Percentiles rank a stretch among this genome's conserved stretches.
phyloP scores from a whole-genome alignment of 106 monocot genomes.

The Xerophyta viscosa region DNA sequence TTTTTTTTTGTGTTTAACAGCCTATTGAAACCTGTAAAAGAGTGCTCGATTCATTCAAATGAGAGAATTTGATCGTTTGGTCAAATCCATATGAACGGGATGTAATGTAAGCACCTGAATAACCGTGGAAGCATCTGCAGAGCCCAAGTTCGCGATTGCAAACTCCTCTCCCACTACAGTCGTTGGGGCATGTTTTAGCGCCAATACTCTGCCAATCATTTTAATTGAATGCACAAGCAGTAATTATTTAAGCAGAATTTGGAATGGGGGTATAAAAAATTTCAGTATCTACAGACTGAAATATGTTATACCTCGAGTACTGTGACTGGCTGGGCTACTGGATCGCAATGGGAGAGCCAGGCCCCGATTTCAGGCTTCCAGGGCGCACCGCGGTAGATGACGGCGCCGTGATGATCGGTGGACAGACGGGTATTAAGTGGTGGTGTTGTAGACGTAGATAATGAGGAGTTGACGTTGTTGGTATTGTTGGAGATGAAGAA shows the following conservation, averaged over 20 bases:
- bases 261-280: background rate
- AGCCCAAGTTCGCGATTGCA: slow-evolving; percentile 69
- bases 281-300: background rate
- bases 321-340: background rate
- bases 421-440: background rate
- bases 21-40: too few relatives aligned
- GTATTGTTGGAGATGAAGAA: background rate
- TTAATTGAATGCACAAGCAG: background rate
- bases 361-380: background rate
- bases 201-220: slow-evolving; percentile 37
- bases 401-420: background rate
- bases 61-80: too few relatives aligned
- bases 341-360: background rate
- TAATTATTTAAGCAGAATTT: background rate
- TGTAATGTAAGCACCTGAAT: slow-evolving; percentile 35
- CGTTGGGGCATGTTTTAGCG: slow-evolving; percentile 40
- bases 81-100: background rate
- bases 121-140: slow-evolving; percentile 93
- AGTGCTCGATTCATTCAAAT: too few relatives aligned
- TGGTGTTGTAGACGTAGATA: too few relatives aligned
- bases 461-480: too few relatives aligned
- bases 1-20: too few relatives aligned
- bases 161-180: slow-evolving; percentile 62
- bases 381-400: background rate
- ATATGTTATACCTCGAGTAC: background rate